Percentiles rank a stretch among this genome's conserved stretches.
Evolutionary conservation across 2,329 filamentous ascomycete species (phyloP).

Genomic region (Bipolaris bicolor): DNA sequence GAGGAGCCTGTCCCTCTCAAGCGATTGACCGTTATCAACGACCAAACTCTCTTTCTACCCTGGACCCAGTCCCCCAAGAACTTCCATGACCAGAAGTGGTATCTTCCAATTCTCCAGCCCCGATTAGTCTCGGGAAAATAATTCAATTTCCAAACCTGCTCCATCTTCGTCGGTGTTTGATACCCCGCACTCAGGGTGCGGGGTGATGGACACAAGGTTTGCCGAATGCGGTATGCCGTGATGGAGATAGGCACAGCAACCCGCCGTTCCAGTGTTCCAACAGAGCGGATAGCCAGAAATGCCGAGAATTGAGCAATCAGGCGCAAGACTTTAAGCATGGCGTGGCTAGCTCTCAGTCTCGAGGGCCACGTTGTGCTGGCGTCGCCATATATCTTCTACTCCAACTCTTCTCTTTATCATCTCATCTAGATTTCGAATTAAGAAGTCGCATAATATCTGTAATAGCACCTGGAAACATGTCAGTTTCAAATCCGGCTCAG

Average conservation of each 20-base stretch:
- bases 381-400: background rate
- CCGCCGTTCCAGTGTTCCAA: slow-evolving; percentile 15
- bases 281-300: slow-evolving; percentile 2
- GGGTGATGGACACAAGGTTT: slow-evolving; percentile 31
- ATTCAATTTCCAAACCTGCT: background rate
- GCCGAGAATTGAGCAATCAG: background rate
- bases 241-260: slow-evolving; percentile 8
- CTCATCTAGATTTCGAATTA: background rate
- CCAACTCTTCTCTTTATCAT: slow-evolving; percentile 3
- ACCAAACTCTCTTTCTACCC: background rate
- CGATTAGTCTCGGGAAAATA: background rate
- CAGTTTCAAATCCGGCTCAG: slow-evolving; percentile 17
- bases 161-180: background rate
- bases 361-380: background rate
- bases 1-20: background rate
- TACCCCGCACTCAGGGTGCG: slow-evolving; percentile 30
- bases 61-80: background rate
- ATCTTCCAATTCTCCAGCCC: background rate
- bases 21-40: background rate
- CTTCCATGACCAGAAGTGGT: background rate
- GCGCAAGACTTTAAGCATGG: slow-evolving; percentile 2
- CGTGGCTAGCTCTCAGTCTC: background rate
- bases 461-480: background rate
- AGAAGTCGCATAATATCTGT: background rate
- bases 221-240: slow-evolving; percentile 30